Base-by-base conservation (phyloP, 2,329 filamentous ascomycete genomes). In the Colletotrichum graminicola region DNA sequence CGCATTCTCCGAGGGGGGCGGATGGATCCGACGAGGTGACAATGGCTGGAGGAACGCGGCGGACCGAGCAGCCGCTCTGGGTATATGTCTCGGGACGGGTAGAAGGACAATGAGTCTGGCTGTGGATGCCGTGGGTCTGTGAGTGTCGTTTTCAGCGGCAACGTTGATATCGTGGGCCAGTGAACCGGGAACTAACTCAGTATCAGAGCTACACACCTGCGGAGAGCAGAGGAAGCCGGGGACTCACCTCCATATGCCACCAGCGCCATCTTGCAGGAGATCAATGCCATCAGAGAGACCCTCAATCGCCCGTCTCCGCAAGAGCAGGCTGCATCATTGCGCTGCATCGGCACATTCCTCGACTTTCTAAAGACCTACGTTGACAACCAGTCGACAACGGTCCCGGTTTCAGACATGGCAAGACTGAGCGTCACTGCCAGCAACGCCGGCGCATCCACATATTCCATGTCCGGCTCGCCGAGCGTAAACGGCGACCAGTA, bases 171-270 rank as follows among this genome's bases (percentile, higher is more conserved):
- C 4, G 3, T 21, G 36, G 21, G 16, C 10, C 0, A 6, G n/a
- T 7, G 21, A 16, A 16, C 34, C 34, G 11, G 18, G 14, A 21
- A 39, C 51, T 49, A 14, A 72, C 10, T 21, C n/a, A 4, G 2
- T 8, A 18, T 26, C 23, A 73, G 71, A 5, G 65, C 45, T 18
- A 45, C 43, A 6, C 34, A 49, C n/a, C 21, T 73, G 10, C 47
- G 49, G 1, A 14, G 52, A 26, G 72, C 72, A 2, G 72, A 72
- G 21, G 21, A 62, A 16, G 62, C 54, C 0, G 72, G 69, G 0
- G 66, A 73, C 5, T 72, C 72, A 4, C 69, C 72, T 10, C 72
- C 72, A 1, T 73, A 70, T 51, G 62, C 62, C 26, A 47, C 65
- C 12, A 66, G n/a, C 26, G 43, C 59, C 5, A 62, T 70, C 29